Conservation (phyloP, 2,329 filamentous ascomycete genomes). For the Xylaria hypoxylon region DNA sequence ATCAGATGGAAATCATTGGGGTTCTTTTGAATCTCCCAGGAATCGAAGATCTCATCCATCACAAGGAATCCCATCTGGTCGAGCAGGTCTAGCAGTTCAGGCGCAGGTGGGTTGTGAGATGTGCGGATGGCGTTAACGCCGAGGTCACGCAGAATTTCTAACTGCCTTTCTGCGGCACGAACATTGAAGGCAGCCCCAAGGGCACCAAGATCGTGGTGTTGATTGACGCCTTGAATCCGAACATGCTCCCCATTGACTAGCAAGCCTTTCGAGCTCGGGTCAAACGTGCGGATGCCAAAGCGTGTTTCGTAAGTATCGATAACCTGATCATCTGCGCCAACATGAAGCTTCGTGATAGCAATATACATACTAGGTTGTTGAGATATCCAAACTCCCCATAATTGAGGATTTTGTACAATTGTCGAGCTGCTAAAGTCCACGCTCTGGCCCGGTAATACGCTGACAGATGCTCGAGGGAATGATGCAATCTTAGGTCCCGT, state of each 20-base stretch:
- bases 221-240: constrained; percentile 59
- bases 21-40: constrained; percentile 60
- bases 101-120: constrained; percentile 65
- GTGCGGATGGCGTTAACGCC: constrained; percentile 63
- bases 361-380: constrained; percentile 61
- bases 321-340: constrained; percentile 30
- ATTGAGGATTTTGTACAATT: constrained; percentile 53
- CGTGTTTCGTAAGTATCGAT: constrained; percentile 61
- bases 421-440: constrained; percentile 52
- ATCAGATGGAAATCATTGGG: constrained; percentile 63
- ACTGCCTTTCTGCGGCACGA: constrained; percentile 60
- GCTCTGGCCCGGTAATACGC: constrained; percentile 50
- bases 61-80: constrained; percentile 63
- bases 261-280: constrained; percentile 56
- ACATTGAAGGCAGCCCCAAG: constrained; percentile 64
- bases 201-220: constrained; percentile 64
- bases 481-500: constrained; percentile 49
- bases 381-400: constrained; percentile 61
- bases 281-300: constrained; percentile 62
- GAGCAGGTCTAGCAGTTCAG: constrained; percentile 62
- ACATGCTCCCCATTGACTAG: constrained; percentile 59
- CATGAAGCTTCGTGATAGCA: constrained; percentile 56
- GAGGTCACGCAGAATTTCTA: constrained; percentile 61
- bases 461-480: constrained; percentile 50
- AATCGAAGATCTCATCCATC: constrained; percentile 66